Percentiles rank a stretch among this genome's conserved stretches.
These are phyloP conservation scores for Hypoxylon subgilvum DNA, from an alignment of 495 filamentous ascomycete genomes.

Conservation along the genomic window DNA sequence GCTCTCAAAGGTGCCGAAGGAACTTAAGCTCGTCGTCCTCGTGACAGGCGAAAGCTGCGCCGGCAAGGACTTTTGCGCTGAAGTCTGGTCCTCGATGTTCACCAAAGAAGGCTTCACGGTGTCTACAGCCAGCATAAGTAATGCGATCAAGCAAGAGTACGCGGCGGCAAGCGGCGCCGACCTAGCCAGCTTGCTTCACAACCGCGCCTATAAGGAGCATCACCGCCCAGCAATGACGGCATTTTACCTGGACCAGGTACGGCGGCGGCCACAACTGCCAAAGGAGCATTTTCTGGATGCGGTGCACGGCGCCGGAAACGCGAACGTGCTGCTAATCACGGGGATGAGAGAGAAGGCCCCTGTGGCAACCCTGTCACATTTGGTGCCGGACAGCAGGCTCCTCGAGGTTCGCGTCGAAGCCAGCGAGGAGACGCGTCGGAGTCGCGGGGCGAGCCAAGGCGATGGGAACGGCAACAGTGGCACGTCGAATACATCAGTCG, in stretches of 20 bases:
- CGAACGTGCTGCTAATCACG: constrained; percentile 66
- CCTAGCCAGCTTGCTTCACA: constrained; percentile 53
- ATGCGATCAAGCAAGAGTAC: constrained; percentile 65
- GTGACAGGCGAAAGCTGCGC: constrained; percentile 64
- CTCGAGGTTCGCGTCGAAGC: constrained; percentile 61
- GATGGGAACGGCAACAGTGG: constrained; percentile 35
- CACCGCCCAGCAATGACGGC: constrained; percentile 61
- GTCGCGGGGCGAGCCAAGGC: constrained; percentile 46
- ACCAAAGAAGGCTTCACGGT: constrained; percentile 46
- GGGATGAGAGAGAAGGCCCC: constrained; percentile 71
- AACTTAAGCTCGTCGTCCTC: constrained; percentile 62
- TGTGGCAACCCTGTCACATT: constrained; percentile 59
- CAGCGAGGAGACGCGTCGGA: constrained; percentile 50
- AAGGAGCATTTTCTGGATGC: constrained; percentile 63
- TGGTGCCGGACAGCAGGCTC: constrained; percentile 62
- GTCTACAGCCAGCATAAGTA: constrained; percentile 64
- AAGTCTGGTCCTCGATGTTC: constrained; percentile 58
- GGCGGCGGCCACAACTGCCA: constrained; percentile 54
- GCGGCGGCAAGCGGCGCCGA: constrained; percentile 60
- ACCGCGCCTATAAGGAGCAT: constrained; percentile 68
- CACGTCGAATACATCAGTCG: constrained; percentile 40
- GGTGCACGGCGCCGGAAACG: constrained; percentile 52
- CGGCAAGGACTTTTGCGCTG: constrained; percentile 68
- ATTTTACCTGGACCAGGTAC: constrained; percentile 60
- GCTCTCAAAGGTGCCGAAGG: constrained; percentile 47